Evolutionary conservation across 2,329 filamentous ascomycete species (phyloP).

Genomic region (Colletotrichum sp.): DNA sequence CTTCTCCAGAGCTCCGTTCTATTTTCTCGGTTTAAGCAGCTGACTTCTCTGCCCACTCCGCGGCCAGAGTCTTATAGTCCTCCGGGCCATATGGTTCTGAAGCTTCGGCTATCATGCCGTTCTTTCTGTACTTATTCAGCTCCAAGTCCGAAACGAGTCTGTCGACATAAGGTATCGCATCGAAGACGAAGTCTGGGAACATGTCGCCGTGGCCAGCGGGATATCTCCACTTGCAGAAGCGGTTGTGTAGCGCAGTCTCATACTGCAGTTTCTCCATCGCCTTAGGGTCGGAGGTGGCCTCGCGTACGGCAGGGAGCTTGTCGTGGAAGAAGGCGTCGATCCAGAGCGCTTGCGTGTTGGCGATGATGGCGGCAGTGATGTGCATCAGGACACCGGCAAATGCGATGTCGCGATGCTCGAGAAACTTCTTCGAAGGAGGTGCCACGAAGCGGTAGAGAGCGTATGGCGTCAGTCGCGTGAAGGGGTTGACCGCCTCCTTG

Average conservation of each 20-base stretch:
- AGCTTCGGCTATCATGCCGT: slow-evolving; percentile 55
- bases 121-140: slow-evolving; percentile 61
- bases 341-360: slow-evolving; percentile 53
- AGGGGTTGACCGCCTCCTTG: slow-evolving; percentile 16
- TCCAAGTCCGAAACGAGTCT: slow-evolving; percentile 70
- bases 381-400: slow-evolving; percentile 36
- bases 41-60: slow-evolving; percentile 49
- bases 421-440: slow-evolving; percentile 23
- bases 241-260: slow-evolving; percentile 67
- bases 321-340: slow-evolving; percentile 36
- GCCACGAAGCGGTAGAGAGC: slow-evolving; percentile 33
- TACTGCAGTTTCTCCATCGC: slow-evolving; percentile 49
- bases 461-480: slow-evolving; percentile 21
- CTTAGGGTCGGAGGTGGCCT: slow-evolving; percentile 22
- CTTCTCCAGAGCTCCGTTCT: background rate
- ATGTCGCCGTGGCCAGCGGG: slow-evolving; percentile 67
- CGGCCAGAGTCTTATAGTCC: slow-evolving; percentile 60
- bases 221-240: slow-evolving; percentile 75
- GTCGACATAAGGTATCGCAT: slow-evolving; percentile 76
- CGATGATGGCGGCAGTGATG: slow-evolving; percentile 33
- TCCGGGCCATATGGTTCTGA: slow-evolving; percentile 62
- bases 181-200: slow-evolving; percentile 76
- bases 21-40: background rate
- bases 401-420: slow-evolving; percentile 28
- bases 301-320: slow-evolving; percentile 37